phyloP scores from a whole-genome alignment of 306 rosid genomes.

The Quercus mongolica region DNA sequence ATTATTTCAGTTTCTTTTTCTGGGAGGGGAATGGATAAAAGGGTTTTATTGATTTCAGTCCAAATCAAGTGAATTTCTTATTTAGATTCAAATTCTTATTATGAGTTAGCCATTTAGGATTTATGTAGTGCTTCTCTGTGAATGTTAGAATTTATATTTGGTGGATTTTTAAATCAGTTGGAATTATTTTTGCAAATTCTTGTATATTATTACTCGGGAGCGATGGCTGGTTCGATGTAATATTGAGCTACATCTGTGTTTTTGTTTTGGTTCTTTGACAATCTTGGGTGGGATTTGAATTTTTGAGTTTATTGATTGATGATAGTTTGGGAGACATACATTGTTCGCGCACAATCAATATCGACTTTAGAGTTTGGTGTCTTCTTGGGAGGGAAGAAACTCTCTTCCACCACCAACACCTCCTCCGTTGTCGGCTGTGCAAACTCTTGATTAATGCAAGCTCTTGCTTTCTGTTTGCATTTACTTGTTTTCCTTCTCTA shows the following conservation, averaged over 20 bases:
- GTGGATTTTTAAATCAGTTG: background rate
- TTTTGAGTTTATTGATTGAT: constrained; percentile 31
- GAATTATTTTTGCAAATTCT: constrained; percentile 33
- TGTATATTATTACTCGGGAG: constrained; percentile 8
- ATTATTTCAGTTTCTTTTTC: background rate
- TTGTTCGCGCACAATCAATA: constrained; percentile 13
- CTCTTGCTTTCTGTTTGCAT: no score
- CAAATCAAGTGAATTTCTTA: background rate
- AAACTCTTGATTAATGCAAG: background rate
- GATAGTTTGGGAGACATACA: constrained; percentile 40
- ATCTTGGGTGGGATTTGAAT: constrained; percentile 9
- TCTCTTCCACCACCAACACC: constrained; percentile 40
- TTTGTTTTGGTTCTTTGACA: background rate
- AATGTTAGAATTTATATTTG: no score
- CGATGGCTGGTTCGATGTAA: constrained; percentile 31
- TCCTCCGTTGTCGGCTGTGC: constrained; percentile 35
- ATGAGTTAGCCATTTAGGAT: background rate
- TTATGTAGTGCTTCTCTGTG: background rate
- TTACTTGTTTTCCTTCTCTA: no score
- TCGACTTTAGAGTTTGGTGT: constrained; percentile 49
- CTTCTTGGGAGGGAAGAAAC: constrained; percentile 47
- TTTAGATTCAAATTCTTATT: background rate
- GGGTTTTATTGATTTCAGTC: background rate
- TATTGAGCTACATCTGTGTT: background rate
- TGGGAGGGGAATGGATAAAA: background rate